Evolutionary conservation across 2,329 filamentous ascomycete species (phyloP), one percentile per base, ranked within the genome.

Genomic region (Clarireedia sp.): DNA sequence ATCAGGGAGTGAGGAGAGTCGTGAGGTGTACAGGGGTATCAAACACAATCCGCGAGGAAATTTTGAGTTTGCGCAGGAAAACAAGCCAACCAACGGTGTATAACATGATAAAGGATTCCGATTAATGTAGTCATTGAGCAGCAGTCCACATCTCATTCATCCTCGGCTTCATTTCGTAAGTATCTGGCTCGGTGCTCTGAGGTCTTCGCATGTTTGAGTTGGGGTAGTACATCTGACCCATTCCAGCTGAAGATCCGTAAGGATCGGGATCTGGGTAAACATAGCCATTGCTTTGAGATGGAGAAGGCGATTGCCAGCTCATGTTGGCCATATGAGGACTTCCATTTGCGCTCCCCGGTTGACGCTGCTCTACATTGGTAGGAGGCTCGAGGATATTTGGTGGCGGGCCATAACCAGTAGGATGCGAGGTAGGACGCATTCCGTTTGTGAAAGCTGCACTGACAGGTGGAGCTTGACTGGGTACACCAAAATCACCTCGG

Each of bases 301-400:
- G 87, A 8, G 87, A 86, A 3, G 90, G 90, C 4, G 90, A 95
- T 62, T 90, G 87, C 91, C 92, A 96, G 54, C 89, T 87, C 59
- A 75, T 73, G 49, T 54, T 66, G 43, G 75, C 73, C 83, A 96
- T 89, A 70, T 96, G 91, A 50, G 92, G 91, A 70, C 90, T 96
- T 52, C 88, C 87, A 55, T 77, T 83, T n/a, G 81, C 85, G 68
- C 89, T 95, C 54, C 78, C 78, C 49, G 75, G 70, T 64, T 87
- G 85, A 61, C 86, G 84, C 21, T 55, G 52, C 68, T 92, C 89
- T 59, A 89, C 80, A 69, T 82, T 91, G 24, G 83, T 76, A 14
- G 91, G 90, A 21, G 85, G 84, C 73, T 96, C 92, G 51, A 96
- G 77, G 16, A 67, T 64, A 33, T 44, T 55, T 16, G 88, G 90